Conservation (phyloP, 176 grass and related monocot species). For the Leersia perrieri region DNA sequence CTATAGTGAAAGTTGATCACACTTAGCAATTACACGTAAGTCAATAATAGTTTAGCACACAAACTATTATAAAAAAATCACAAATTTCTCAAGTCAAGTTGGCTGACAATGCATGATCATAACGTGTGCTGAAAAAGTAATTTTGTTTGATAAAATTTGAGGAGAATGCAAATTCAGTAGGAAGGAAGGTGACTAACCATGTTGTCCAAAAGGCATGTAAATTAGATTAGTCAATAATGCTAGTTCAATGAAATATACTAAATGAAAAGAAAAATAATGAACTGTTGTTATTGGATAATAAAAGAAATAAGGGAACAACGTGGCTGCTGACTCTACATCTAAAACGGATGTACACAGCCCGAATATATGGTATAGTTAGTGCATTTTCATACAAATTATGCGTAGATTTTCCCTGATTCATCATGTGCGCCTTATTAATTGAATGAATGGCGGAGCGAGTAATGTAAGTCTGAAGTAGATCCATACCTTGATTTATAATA, state of each 20-base stretch:
- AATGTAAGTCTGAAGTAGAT: too few relatives aligned
- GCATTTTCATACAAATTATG: too few relatives aligned
- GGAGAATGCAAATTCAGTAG: neutral
- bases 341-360: too few relatives aligned
- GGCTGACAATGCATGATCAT: neutral
- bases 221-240: neutral
- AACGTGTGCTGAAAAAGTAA: neutral
- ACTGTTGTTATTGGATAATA: neutral
- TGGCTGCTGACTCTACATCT: too few relatives aligned
- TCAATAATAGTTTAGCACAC: neutral
- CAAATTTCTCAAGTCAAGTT: neutral
- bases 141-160: neutral
- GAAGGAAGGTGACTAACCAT: neutral
- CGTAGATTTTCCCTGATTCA: too few relatives aligned
- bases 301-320: neutral
- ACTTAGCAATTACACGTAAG: neutral
- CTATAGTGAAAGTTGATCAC: too few relatives aligned
- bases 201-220: neutral
- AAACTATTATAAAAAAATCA: neutral
- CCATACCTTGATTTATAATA: too few relatives aligned
- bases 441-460: too few relatives aligned
- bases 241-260: too few relatives aligned
- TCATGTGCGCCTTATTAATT: too few relatives aligned
- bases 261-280: neutral
- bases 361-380: too few relatives aligned